Evolutionary conservation across 75 land plant genomes (phyloP), one percentile per base, ranked within the genome.

Genomic region (Pinus albicaulis): DNA sequence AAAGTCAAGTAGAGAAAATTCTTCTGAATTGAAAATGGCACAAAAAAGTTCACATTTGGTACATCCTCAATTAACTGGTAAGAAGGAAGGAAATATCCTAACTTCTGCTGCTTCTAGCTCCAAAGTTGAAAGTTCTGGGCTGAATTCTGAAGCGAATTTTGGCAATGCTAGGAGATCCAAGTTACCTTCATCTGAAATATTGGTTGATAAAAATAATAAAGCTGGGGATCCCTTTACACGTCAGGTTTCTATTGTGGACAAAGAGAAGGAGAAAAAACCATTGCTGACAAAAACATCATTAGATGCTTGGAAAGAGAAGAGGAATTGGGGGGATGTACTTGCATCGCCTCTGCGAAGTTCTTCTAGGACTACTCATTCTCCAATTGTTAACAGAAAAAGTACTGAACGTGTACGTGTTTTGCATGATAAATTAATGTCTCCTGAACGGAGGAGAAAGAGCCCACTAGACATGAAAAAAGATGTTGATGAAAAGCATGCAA

Each of bases 251-350:
- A 14, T 71, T 48, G 48, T 78, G 34, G 91, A 90, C 76, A 84
- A 83, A 72, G 86, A 86, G 26, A 89, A 78, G 70, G 92, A 89
- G 23, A 87, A 77, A 44, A 92, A 87, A 26, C 78, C 71, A 80
- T 76, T 80, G 68, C 79, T 72, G 74, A 59, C 85, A 26, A 75
- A 73, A 60, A 72, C 83, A 59, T 84, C 91, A 34, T 79, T 97
- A 83, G 95, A 97, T 87, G 99, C 98, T 56, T 97, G 98, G 98
- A 97, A 97, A 68, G 99, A 95, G 77, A 97, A 97, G 75, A 86
- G 98, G 71, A 94, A 97, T 61, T 97, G 98, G 98, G 95, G 92
- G 77, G 95, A 94, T 61, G 89, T 94, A 76, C 93, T 97, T 73
- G 81, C 91, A 55, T 89, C 93, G 58, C 93, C 99, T 74, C 71